Evolutionary conservation across 2,329 filamentous ascomycete genomes (phyloP).

Genomic region (Colletotrichum sp.): DNA sequence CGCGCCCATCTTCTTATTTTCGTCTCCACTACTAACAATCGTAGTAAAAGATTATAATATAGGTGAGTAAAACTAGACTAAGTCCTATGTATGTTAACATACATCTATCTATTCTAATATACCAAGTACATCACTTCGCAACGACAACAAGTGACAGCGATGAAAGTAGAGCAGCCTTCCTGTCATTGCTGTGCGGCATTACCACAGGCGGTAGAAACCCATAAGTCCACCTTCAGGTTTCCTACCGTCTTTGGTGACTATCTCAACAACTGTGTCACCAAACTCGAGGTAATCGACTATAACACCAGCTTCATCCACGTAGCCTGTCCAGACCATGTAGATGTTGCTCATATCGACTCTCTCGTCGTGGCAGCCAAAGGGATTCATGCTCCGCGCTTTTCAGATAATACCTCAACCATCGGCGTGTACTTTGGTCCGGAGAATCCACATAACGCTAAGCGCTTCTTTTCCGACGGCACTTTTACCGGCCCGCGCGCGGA

Average conservation of each 20-base stretch:
- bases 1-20: too few relatives aligned
- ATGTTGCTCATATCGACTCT: background rate
- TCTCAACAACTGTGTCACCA: background rate
- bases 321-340: background rate
- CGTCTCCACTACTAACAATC: accelerated
- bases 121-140: background rate
- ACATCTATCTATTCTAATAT: background rate
- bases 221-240: background rate
- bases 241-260: background rate
- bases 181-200: background rate
- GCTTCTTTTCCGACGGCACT: background rate
- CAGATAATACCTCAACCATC: background rate
- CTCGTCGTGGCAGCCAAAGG: background rate
- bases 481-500: background rate
- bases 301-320: background rate
- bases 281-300: background rate
- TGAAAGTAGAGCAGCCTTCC: background rate
- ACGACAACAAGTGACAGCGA: background rate
- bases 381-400: background rate
- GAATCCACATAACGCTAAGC: background rate
- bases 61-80: background rate
- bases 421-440: background rate
- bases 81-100: background rate
- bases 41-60: accelerated
- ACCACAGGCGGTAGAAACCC: background rate